Conservation (phyloP, 1,284 basidiomycete species). For the Ustilago shanxiensis region DNA sequence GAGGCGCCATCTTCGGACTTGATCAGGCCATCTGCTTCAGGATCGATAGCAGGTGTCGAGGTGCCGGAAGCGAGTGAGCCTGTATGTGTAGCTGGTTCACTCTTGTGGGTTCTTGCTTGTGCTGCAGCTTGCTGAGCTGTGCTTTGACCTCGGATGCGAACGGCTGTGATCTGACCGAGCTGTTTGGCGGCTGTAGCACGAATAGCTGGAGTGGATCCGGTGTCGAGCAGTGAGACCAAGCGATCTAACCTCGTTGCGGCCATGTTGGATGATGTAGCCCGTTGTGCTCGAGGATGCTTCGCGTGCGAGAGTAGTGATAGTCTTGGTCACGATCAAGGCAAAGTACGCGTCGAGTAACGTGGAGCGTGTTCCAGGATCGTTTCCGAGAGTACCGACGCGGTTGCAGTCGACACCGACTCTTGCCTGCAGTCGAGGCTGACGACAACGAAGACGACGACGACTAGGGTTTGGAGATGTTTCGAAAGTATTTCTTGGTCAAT, state of each 20-base stretch:
- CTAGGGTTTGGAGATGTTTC: too few relatives aligned
- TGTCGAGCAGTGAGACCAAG: conserved; percentile 88
- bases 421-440: not conserved
- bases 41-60: conserved; percentile 36
- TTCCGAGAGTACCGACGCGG: not conserved
- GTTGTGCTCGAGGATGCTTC: not conserved
- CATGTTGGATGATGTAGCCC: conserved; percentile 20
- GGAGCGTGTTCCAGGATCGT: not conserved
- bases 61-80: conserved; percentile 28
- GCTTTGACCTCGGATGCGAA: conserved; percentile 72
- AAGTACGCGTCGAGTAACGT: too few relatives aligned
- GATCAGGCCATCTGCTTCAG: conserved; percentile 45
- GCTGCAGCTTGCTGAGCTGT: conserved; percentile 39
- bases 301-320: not conserved
- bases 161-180: conserved; percentile 83
- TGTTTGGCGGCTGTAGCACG: conserved; percentile 91
- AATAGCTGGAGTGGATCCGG: conserved; percentile 86
- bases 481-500: not conserved
- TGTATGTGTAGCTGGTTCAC: conserved; percentile 5
- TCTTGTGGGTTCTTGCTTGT: conserved; percentile 26
- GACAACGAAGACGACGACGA: not conserved
- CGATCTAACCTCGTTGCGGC: conserved; percentile 78
- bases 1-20: conserved; percentile 28
- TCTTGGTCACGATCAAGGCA: not conserved
- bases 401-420: not conserved